Evolutionary conservation across 441 rosid genomes (phyloP).

Genomic region (Gossypium davidsonii): DNA sequence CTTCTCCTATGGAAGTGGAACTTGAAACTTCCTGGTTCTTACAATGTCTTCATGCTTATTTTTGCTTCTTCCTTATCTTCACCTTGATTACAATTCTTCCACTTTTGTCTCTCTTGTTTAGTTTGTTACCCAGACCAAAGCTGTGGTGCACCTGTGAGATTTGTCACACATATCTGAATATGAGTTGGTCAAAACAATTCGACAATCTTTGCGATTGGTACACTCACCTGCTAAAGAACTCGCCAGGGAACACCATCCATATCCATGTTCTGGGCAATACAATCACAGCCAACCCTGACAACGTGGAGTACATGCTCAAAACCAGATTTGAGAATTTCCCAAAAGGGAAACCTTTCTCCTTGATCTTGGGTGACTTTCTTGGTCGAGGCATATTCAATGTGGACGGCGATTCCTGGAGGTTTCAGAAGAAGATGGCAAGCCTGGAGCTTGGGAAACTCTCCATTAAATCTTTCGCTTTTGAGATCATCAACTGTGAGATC

Average conservation of each 20-base stretch:
- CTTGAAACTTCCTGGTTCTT: conserved; percentile 18
- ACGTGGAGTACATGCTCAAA: conserved; percentile 65
- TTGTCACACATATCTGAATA: conserved; percentile 34
- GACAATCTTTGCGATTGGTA: conserved; percentile 61
- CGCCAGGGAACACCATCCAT: conserved; percentile 47
- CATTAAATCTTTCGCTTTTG: conserved; percentile 39
- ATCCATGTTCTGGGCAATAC: conserved; percentile 48
- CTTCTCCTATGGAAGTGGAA: conserved; percentile 24
- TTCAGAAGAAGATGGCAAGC: conserved; percentile 48
- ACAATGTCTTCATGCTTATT: conserved; percentile 3
- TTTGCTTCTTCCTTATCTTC: conserved; percentile 14
- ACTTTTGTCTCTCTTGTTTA: neutral
- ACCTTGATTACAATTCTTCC: neutral
- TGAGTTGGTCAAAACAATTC: conserved; percentile 33
- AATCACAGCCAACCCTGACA: conserved; percentile 54
- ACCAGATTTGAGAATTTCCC: conserved; percentile 50
- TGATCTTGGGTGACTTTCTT: conserved; percentile 45
- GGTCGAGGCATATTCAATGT: conserved; percentile 56
- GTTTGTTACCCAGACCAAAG: conserved; percentile 15
- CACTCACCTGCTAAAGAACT: conserved; percentile 45
- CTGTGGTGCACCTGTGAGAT: conserved; percentile 44
- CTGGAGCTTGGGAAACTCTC: conserved; percentile 41
- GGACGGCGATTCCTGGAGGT: conserved; percentile 47
- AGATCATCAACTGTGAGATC: conserved; percentile 41
- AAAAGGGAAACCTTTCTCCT: conserved; percentile 52